Percentiles rank a stretch among this genome's conserved stretches.
phyloP scores from a whole-genome alignment of 2,329 filamentous ascomycete genomes.

The Amauroascus niger region DNA sequence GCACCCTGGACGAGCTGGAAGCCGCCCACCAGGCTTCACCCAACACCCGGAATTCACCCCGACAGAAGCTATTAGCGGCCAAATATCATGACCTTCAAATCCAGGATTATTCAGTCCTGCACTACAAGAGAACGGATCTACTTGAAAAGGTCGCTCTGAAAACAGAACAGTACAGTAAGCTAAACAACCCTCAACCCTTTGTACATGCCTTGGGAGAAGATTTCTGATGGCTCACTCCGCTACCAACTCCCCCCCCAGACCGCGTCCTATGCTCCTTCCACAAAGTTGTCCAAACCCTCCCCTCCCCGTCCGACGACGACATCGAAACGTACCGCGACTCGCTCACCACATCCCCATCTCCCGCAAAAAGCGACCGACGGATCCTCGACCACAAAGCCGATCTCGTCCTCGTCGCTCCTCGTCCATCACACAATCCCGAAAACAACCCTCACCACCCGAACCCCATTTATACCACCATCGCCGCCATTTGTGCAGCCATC shows the following conservation, averaged over 20 bases:
- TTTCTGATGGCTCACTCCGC: background rate
- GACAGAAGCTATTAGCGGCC: constrained; percentile 32
- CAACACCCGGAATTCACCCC: constrained; percentile 23
- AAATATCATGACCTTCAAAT: constrained; percentile 37
- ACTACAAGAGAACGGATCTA: constrained; percentile 45
- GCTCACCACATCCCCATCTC: constrained; percentile 43
- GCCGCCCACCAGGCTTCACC: constrained; percentile 29
- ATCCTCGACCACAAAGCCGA: constrained; percentile 47
- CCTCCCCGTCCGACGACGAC: constrained; percentile 39
- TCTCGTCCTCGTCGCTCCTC: constrained; percentile 26
- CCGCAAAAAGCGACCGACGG: constrained; percentile 42
- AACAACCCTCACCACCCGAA: constrained; percentile 8
- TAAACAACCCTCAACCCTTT: background rate
- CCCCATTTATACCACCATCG: constrained; percentile 33
- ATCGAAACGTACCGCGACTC: constrained; percentile 45
- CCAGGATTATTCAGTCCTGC: constrained; percentile 45
- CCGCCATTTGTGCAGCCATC: constrained; percentile 44
- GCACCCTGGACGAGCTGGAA: constrained; percentile 54
- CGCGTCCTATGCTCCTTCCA: constrained; percentile 40
- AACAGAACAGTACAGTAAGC: constrained; percentile 52
- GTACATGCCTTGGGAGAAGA: no score
- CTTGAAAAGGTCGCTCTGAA: constrained; percentile 49
- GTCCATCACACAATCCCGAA: background rate
- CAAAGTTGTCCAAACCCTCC: constrained; percentile 38
- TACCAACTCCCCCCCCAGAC: constrained; percentile 23